Evolutionary conservation across 176 grass and related monocot species (phyloP), one percentile per base, ranked within the genome.

Genomic region (Neostapfia colusana): DNA sequence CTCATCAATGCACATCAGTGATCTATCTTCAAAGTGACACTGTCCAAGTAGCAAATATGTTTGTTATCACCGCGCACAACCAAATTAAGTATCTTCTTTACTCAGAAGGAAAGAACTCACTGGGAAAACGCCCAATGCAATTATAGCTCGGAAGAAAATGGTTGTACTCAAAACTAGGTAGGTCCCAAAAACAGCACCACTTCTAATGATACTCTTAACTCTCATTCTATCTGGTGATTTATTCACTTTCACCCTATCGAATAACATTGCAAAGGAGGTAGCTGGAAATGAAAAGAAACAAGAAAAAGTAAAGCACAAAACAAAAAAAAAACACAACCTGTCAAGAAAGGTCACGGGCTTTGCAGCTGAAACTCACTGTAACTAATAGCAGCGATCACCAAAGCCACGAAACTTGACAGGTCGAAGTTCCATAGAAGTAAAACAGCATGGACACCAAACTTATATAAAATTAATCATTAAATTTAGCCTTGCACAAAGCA

Each of bases 251-350:
- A 67, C 67, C 79, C 73, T 87, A 55, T 82, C 58, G 2, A 82
- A 87, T 77, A 82, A 77, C 74, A 77, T 82, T 65, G 79, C 65
- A 77, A 87, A 82, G n/a, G 73, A 77, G 23, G 73, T 65, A 82
- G 20, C 58, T 82, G 67, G 16, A 87, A 77, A 72, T 65, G 16
- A 77, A 76, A 51, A 76, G 2, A 46, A 4, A n/a, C n/a, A n/a
- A 40, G 5, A 10, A 7, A 64, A 28, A 39, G n/a, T 20, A 43
- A 41, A 57, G 15, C 42, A 11, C 20, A 1, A 26, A 49, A 64
- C 44, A 45, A 8, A 72, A 8, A 45, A 8, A 72, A 8, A 77
- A n/a, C 39, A 65, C 12, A 18, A 31, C 3, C 36, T 10, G 39
- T 39, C 31, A 24, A 66, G 15, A 41, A 82, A 78, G 8, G 59